Evolutionary conservation across 225 moss, liverwort and hornwort species (phyloP).

Genomic region (Rhytidiadelphus loreus): DNA sequence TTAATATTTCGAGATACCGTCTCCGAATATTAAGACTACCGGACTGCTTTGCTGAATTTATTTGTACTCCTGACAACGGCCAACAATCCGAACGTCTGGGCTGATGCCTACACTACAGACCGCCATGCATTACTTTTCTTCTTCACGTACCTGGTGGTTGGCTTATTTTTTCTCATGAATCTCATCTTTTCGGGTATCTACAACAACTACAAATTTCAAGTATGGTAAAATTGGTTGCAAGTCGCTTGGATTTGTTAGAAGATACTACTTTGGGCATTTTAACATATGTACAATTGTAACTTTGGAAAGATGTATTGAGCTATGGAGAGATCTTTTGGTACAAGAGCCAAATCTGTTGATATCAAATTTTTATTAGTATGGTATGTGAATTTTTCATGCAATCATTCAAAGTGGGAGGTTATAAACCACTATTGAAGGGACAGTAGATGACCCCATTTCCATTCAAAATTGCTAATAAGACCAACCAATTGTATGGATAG

Average conservation of each 20-base stretch:
- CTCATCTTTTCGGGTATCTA: constrained; percentile 63
- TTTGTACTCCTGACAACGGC: constrained; percentile 75
- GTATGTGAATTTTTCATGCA: not conserved
- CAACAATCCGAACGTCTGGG: constrained; percentile 85
- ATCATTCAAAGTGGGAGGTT: not conserved
- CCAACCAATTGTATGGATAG: not conserved
- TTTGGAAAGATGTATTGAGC: not conserved
- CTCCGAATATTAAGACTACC: constrained; percentile 45
- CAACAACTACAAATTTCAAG: constrained; percentile 76
- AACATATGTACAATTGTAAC: not conserved
- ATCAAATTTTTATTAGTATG: not conserved
- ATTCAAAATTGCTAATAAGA: too few species aligned
- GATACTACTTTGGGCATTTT: not conserved
- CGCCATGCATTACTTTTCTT: constrained; percentile 62
- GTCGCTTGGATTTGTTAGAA: not conserved
- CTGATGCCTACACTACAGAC: constrained; percentile 42
- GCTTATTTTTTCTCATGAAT: constrained; percentile 76
- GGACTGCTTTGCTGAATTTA: constrained; percentile 49
- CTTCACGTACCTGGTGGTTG: constrained; percentile 53
- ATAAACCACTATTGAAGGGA: not conserved
- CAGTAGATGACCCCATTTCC: not conserved
- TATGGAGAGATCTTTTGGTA: not conserved
- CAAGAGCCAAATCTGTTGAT: not conserved
- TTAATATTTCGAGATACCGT: constrained; percentile 29
- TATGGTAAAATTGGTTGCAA: not conserved